A percentile compares a stretch with the other conserved stretches of the same genome.
These are phyloP conservation scores for Penicillium sp. DNA, from an alignment of 2,329 filamentous ascomycete genomes.

Conservation along the genomic window DNA sequence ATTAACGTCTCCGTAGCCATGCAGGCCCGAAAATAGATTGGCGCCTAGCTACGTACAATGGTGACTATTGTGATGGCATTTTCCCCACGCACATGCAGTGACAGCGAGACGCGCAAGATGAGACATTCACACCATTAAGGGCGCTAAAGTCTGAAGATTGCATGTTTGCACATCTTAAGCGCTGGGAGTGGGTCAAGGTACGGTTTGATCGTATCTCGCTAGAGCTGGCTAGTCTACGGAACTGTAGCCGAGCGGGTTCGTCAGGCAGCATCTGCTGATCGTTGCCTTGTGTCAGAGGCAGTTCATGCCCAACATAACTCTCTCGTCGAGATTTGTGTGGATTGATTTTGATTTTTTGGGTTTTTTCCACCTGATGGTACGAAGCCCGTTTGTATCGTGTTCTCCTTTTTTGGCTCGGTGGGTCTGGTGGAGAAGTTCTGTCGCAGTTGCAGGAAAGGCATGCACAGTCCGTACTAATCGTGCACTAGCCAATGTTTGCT, in stretches of 20 bases:
- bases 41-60: neutral
- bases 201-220: neutral
- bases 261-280: neutral
- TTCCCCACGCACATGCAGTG: neutral
- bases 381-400: too few relatives aligned
- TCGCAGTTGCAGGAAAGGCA: too few relatives aligned
- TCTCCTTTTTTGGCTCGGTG: too few relatives aligned
- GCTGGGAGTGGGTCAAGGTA: neutral
- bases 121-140: neutral
- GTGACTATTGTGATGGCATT: neutral
- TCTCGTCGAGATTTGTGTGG: too few relatives aligned
- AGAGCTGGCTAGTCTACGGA: neutral
- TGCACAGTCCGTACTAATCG: too few relatives aligned
- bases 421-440: too few relatives aligned
- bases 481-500: too few relatives aligned
- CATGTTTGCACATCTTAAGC: neutral
- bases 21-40: neutral
- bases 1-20: neutral
- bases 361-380: too few relatives aligned
- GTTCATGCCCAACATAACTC: too few relatives aligned
- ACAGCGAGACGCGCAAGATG: neutral
- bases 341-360: too few relatives aligned
- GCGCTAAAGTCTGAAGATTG: neutral
- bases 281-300: neutral
- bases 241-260: neutral